Conservation (phyloP, 805 yeast species). For the Saccharomycopsis babjevae region DNA sequence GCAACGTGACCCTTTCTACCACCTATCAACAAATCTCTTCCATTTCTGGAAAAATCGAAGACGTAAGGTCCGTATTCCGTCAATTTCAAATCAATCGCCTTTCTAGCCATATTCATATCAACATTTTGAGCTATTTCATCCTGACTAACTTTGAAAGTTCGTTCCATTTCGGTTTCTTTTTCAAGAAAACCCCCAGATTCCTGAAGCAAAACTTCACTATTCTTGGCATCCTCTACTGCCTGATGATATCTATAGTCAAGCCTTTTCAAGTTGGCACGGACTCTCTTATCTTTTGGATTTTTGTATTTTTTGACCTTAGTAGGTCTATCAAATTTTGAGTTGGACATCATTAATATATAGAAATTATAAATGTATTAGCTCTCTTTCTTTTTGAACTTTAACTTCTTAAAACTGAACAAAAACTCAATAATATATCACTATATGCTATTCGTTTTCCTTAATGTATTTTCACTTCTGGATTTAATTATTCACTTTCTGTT, state of each 20-base stretch:
- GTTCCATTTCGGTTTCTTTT: constrained; percentile 88
- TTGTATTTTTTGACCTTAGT: neutral
- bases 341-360: neutral
- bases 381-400: neutral
- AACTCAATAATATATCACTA: neutral
- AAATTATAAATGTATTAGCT: neutral
- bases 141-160: constrained; percentile 77
- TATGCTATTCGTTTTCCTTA: neutral
- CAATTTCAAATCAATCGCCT: constrained; percentile 63
- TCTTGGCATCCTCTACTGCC: constrained; percentile 75
- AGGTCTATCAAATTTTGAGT: neutral
- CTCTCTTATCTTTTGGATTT: constrained; percentile 38
- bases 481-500: neutral
- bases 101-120: constrained; percentile 64
- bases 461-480: neutral
- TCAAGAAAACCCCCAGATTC: constrained; percentile 84
- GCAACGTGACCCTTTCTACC: constrained; percentile 95
- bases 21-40: constrained; percentile 73
- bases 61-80: constrained; percentile 80
- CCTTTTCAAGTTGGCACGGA: constrained; percentile 55
- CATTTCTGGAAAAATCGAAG: constrained; percentile 76
- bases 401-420: neutral
- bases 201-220: constrained; percentile 73
- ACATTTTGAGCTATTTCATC: constrained; percentile 67
- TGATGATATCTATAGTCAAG: constrained; percentile 64